Evolutionary conservation across 352 stramenopile species (phyloP).

Genomic region (Phytophthora capsici): DNA sequence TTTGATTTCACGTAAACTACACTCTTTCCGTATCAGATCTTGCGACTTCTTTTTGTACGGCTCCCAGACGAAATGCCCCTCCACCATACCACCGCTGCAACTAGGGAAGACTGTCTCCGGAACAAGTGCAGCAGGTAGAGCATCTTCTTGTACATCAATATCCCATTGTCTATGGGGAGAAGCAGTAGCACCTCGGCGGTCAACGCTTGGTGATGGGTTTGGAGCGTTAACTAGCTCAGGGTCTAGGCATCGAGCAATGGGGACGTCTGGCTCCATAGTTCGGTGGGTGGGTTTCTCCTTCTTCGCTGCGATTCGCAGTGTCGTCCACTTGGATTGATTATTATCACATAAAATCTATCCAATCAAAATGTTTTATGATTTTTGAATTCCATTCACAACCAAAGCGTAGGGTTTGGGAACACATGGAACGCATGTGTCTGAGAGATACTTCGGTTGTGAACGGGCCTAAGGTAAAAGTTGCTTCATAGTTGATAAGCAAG

Average conservation of each 20-base stretch:
- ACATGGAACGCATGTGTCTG: neutral
- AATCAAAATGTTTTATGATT: neutral
- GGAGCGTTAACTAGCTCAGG: no score
- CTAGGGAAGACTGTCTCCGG: neutral
- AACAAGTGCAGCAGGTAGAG: no score
- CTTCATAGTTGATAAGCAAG: no score
- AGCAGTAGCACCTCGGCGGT: no score
- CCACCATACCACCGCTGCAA: neutral
- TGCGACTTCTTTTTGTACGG: neutral
- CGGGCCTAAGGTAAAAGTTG: no score
- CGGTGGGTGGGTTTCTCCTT: no score
- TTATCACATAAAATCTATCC: no score
- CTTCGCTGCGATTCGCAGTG: neutral
- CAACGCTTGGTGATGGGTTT: no score
- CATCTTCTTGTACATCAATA: neutral
- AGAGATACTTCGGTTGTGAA: conserved; percentile 1
- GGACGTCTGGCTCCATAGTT: no score
- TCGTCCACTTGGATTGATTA: neutral
- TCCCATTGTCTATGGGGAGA: neutral
- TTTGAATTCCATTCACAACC: neutral
- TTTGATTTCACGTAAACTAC: neutral
- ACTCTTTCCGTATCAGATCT: neutral
- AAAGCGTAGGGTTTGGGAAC: neutral
- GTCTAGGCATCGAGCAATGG: no score
- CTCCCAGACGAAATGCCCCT: neutral